Conservation (phyloP, 495 filamentous ascomycete genomes). For the Lichenothelia convexa region DNA sequence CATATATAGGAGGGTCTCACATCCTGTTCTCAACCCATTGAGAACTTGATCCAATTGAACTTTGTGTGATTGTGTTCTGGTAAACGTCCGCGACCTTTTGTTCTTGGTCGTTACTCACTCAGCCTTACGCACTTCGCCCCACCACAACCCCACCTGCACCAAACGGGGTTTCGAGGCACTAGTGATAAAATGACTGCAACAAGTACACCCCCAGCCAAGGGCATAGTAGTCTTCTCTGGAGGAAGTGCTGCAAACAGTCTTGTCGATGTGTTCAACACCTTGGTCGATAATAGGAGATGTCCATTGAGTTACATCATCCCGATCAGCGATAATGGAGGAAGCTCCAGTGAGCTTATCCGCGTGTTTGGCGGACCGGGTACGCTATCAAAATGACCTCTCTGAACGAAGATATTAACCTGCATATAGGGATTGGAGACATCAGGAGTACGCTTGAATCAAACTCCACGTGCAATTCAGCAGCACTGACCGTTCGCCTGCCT, state of each 20-base stretch:
- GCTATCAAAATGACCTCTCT: no score
- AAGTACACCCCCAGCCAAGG: no score
- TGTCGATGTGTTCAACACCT: constrained; percentile 69
- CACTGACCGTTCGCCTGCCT: constrained; percentile 2
- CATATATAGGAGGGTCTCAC: no score
- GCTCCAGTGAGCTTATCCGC: constrained; percentile 75
- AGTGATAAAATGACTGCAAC: no score
- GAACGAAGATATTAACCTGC: constrained; percentile 1
- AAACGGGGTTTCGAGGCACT: no score
- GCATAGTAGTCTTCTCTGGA: constrained; percentile 70
- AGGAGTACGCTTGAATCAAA: constrained; percentile 41
- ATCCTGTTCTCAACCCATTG: no score
- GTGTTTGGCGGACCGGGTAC: constrained; percentile 74
- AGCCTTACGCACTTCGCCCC: no score
- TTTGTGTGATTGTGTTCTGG: no score
- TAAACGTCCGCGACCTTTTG: no score
- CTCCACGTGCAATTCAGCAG: not conserved
- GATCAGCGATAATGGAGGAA: constrained; percentile 89
- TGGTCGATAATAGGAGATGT: constrained; percentile 52
- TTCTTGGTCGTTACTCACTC: no score
- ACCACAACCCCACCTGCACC: no score
- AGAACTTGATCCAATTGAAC: no score
- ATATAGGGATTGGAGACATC: constrained; percentile 59
- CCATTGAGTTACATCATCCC: constrained; percentile 70
- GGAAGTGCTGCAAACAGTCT: constrained; percentile 87